phyloP scores from a whole-genome alignment of 805 yeast species.

The Candida xyloterini region DNA sequence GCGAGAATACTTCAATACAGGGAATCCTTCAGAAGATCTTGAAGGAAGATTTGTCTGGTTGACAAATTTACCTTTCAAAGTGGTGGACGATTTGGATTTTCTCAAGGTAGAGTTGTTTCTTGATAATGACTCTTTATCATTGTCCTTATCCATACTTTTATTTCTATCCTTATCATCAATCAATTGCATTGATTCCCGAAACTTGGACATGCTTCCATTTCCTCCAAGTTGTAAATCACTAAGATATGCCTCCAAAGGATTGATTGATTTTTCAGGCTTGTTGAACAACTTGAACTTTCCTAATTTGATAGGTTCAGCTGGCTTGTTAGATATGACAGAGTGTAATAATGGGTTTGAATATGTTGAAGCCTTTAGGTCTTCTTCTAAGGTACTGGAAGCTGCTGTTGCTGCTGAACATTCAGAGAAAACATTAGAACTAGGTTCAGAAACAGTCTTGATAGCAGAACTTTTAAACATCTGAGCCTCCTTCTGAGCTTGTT shows the following conservation, averaged over 20 bases:
- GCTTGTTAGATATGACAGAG: conserved; percentile 19
- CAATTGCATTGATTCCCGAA: conserved; percentile 34
- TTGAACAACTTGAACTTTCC: conserved; percentile 14
- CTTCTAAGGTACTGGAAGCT: conserved; percentile 24
- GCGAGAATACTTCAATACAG: conserved; percentile 48
- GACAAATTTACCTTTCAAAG: conserved; percentile 21
- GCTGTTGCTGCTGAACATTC: conserved; percentile 33
- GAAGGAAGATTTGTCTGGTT: conserved; percentile 40
- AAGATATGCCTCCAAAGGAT: conserved; percentile 55
- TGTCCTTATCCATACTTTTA: too few relatives aligned
- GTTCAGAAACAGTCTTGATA: conserved; percentile 23
- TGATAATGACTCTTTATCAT: neutral
- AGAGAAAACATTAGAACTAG: conserved; percentile 30
- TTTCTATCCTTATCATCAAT: conserved; percentile 1
- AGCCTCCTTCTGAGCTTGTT: conserved; percentile 27
- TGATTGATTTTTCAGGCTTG: conserved; percentile 26
- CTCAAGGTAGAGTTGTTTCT: conserved; percentile 17
- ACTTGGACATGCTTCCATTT: conserved; percentile 39
- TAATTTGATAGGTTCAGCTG: conserved; percentile 18
- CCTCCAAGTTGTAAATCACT: conserved; percentile 42
- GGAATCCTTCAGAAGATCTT: conserved; percentile 50
- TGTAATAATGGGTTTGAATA: conserved; percentile 24
- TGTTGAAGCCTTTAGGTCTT: conserved; percentile 11
- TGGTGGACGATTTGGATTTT: conserved; percentile 32
- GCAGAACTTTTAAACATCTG: conserved; percentile 3